Evolutionary conservation across 2,329 filamentous ascomycete species (phyloP), one percentile per base, ranked within the genome.

Genomic region (Trichophaea hybrida): DNA sequence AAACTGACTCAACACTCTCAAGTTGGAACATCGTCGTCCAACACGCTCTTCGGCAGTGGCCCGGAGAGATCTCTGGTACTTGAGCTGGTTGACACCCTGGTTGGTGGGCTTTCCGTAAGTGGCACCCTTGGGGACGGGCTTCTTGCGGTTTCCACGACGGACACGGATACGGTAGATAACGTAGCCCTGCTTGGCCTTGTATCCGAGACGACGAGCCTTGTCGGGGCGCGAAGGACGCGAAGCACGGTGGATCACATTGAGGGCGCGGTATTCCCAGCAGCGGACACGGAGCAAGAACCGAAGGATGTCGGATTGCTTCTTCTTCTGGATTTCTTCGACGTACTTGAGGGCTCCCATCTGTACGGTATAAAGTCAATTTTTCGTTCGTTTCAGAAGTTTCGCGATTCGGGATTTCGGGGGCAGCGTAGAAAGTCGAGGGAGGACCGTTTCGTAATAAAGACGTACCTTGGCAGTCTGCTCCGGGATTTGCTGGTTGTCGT

Each of bases 131-230:
- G 86, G 83, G 66, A 83, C 88, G 72, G 91, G 93, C 77, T 83
- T 83, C 90, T 98, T 98, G 83, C 93, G 89, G 74, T 93, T 93
- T 85, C 93, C 93, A 77, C 93, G 89, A 76, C 93, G 87, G 72
- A 98, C 93, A 75, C 93, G 93, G 74, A 94, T 83, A 76, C 93
- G 93, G 86, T 98, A 98, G 86, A 98, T 89, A 75, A 98, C 93
- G 82, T 97, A 98, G 78, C 93, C 93, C 82, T 98, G 93, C 88
- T 98, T 98, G 82, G 94, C 93, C 88, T 98, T 98, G 88, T 98
- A 98, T 73, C 93, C 93, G 72, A 98, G 88, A 78, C 94, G 93
- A 79, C 93, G 93, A 75, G 94, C 93, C 88, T 98, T 98, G 82
- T 98, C 94, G 74, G 93, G 93, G 77, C 93, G 93, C 73, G 90